Base-by-base conservation (phyloP, 371 early-diverging fungal genomes). In the Mucor plumbeus region DNA sequence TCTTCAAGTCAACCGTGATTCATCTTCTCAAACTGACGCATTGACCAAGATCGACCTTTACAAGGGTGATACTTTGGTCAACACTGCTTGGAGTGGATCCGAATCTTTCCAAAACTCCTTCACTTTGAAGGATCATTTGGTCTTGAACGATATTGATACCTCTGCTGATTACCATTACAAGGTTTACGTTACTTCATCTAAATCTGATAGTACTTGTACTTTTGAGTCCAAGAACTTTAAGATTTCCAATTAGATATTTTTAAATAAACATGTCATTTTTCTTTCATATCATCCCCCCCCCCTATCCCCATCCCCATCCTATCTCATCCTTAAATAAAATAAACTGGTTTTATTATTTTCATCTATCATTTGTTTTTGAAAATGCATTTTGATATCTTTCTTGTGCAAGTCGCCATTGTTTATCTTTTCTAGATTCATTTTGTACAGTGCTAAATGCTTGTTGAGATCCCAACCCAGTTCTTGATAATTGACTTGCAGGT, bases 101-200 rank as follows among this genome's bases (percentile, higher is more conserved):
- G 76, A 77, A 47, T 19, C 63, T 1, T 70, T 83, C 63, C 64
- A 64, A 39, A 67, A 77, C 38, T 44, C 68, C 14, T 80, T 80
- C 44, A 73, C 69, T 41, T 66, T 83, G 34, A 80, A 77, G 71
- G 80, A 80, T 53, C 83, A 83, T 58, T 56, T 83, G 10, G 50
- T 53, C 11, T 47, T 74, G 31, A 35, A 34, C 13, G 47, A 69
- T 13, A 47, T 74, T 41, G 72, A 76, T 34, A 21, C 72, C 17
- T 48, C 21, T 44, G 68, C 73, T 38, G 63, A 68, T 44, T 79
- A 74, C 40, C 71, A 68, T 47, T 79, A 79, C 68, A 72, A 65
- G 65, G 34, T 76, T 26, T 34, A 72, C 41, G 64, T 59, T 53
- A 65, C 68, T 19, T 67, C 70, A 26, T 26, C 26, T 13, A 64